Evolutionary conservation across 345 rosid species (phyloP), one percentile per base, ranked within the genome.

Genomic region (Geranium brycei): DNA sequence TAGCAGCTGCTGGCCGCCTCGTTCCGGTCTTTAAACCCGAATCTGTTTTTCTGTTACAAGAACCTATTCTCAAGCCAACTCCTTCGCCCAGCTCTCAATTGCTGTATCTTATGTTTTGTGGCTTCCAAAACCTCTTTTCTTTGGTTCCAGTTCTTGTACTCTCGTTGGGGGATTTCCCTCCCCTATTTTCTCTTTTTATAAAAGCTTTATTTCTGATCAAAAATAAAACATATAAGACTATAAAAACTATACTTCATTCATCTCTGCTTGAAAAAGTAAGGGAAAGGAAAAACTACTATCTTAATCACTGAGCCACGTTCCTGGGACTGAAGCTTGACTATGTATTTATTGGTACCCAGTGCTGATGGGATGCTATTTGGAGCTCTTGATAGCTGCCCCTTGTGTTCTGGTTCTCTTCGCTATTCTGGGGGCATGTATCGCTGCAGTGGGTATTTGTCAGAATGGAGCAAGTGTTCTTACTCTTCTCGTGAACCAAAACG

Each of bases 351-450:
- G 63, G 56, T 63, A 61, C 74, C 53, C 64, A 90, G 99, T 77
- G 89, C 90, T 64, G 96, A 93, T 80, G 97, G 97, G 67, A 93
- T 93, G 97, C 73, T 88, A 78, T 88, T 90, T 80, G 99, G 96
- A 75, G 83, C 84, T 67, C 97, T 93, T 62, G 82, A 76, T 60
- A 67, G 53, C 56, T 90, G 97, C 79, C 87, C 87, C 7, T 60
- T 82, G 53, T 93, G 97, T 80, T 79, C 91, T 62, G 79, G 92
- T 69, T 70, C 74, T 67, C 85, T 93, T 78, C 81, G 70, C 58
- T 90, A 69, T 79, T 85, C 87, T 62, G 95, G 99, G 70, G 90
- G 91, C 77, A 47, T 73, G 68, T 90, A 88, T 69, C 80, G 80
- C 61, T 93, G 99, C 76, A 62, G 62, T 67, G 96, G 97, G 18